These are phyloP conservation scores for Evernia prunastri DNA, from an alignment of 495 filamentous ascomycete genomes.

Conservation along the genomic window DNA sequence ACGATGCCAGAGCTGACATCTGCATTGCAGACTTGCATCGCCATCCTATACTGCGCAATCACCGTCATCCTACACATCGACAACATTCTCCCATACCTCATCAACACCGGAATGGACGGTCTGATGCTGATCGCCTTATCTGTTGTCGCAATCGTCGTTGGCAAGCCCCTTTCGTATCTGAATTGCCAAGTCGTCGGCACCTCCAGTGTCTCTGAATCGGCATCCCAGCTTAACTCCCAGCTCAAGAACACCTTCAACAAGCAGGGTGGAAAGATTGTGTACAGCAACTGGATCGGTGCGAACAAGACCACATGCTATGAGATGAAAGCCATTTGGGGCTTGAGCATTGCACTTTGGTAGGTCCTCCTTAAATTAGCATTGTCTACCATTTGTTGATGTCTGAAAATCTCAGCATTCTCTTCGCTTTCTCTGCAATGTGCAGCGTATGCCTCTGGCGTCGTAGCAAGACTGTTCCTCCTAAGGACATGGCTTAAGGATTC, in stretches of 20 bases:
- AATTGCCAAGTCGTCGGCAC: slow-evolving; percentile 56
- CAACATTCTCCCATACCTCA: slow-evolving; percentile 63
- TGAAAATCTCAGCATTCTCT: slow-evolving; percentile 50
- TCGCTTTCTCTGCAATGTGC: slow-evolving; percentile 57
- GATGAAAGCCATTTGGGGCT: slow-evolving; percentile 84
- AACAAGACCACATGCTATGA: slow-evolving; percentile 71
- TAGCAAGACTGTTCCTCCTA: slow-evolving; percentile 37
- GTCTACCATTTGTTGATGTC: not conserved
- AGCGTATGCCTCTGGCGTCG: slow-evolving; percentile 54
- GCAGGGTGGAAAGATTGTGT: slow-evolving; percentile 44
- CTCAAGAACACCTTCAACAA: slow-evolving; percentile 37
- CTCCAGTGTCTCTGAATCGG: slow-evolving; percentile 33
- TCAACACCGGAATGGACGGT: slow-evolving; percentile 57
- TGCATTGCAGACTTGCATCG: slow-evolving; percentile 57
- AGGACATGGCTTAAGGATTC: slow-evolving; percentile 30
- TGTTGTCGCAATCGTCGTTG: slow-evolving; percentile 63
- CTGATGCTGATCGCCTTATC: slow-evolving; percentile 64
- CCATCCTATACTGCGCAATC: slow-evolving; percentile 68
- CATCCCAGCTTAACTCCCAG: slow-evolving; percentile 42
- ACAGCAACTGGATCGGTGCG: slow-evolving; percentile 55
- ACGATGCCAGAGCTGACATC: slow-evolving; percentile 3
- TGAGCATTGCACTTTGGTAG: slow-evolving; percentile 73
- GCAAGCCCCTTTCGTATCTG: slow-evolving; percentile 73
- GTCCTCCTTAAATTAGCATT: slow-evolving; percentile 24
- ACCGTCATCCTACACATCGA: slow-evolving; percentile 72